Evolutionary conservation across 1,284 basidiomycete species (phyloP), one percentile per base, ranked within the genome.

Genomic region (Xerocomus nothofagi): DNA sequence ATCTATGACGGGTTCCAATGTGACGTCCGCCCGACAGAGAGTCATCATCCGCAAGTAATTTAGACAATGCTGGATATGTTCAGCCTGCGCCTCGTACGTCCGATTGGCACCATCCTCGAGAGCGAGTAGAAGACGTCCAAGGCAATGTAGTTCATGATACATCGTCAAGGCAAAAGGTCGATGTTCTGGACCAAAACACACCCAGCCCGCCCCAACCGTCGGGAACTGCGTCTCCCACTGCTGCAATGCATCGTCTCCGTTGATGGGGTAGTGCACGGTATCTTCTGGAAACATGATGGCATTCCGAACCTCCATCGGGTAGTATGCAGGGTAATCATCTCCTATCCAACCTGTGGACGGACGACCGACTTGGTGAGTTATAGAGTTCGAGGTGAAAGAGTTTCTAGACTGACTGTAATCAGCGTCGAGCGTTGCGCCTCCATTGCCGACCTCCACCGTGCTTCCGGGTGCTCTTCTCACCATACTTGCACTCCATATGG

Each of bases 81-180:
- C 57, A 47, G 54, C 44, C 56, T 65, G 53, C 71, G 76, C 56
- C 73, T 74, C 39, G 68, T 74, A 48, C 1, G 62, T 62, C 30
- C 44, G 41, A 30, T 61, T 57, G 40, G 50, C 50, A 14, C 43
- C 6, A 26, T 59, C 53, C 18, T 47, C 47, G 18, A 63, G 55
- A 33, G 63, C 64, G 10, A 36, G 18, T 21, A 64, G 62, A 33
- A 63, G 50, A 14, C 59, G 57, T 24, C 59, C 59, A 8, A 70
- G 54, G 33, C 69, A 70, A 36, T 70, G 69, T 17, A 70, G 42
- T 53, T 70, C 57, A 39, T 70, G 67, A 39, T 63, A 69, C 53
- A 64, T 62, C 6, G 69, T 56, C 43, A 71, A 39, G 6, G 61
- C 58, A 47, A 69, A 70, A 2, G 50, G 51, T 18, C 64, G 61